Percentiles rank a stretch among this genome's conserved stretches.
These are phyloP conservation scores for Coemansia reversa DNA, from an alignment of 192 early-diverging fungal genomes.

Conservation along the genomic window DNA sequence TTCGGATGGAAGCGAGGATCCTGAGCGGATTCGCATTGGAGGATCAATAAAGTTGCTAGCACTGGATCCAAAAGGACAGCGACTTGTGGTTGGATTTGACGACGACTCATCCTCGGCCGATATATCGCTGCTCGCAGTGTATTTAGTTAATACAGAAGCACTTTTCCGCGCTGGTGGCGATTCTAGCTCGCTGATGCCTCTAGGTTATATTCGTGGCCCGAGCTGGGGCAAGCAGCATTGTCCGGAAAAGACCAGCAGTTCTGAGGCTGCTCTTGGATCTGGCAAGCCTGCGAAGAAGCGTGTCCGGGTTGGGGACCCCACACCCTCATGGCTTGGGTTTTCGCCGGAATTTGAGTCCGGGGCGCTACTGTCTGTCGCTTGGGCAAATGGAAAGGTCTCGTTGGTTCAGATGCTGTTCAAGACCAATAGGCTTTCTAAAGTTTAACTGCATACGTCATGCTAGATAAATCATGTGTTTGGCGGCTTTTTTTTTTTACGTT, in stretches of 20 bases:
- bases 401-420: constrained; percentile 49
- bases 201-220: constrained; percentile 54
- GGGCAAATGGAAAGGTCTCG: constrained; percentile 56
- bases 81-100: constrained; percentile 48
- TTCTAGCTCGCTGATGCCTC: constrained; percentile 39
- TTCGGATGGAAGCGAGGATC: constrained; percentile 8
- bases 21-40: constrained; percentile 42
- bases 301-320: constrained; percentile 38
- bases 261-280: neutral
- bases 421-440: constrained; percentile 8
- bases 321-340: constrained; percentile 48
- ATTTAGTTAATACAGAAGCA: constrained; percentile 39
- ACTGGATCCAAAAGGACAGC: constrained; percentile 49
- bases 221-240: constrained; percentile 40
- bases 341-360: constrained; percentile 48
- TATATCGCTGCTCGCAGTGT: constrained; percentile 49
- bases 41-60: constrained; percentile 43
- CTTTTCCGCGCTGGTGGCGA: constrained; percentile 47
- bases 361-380: constrained; percentile 49
- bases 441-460: too few species aligned
- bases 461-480: too few species aligned
- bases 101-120: constrained; percentile 40
- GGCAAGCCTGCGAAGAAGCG: constrained; percentile 32
- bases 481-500: too few species aligned
- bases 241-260: neutral